phyloP scores from a whole-genome alignment of 331 rosid genomes.

The Quercus lobata region DNA sequence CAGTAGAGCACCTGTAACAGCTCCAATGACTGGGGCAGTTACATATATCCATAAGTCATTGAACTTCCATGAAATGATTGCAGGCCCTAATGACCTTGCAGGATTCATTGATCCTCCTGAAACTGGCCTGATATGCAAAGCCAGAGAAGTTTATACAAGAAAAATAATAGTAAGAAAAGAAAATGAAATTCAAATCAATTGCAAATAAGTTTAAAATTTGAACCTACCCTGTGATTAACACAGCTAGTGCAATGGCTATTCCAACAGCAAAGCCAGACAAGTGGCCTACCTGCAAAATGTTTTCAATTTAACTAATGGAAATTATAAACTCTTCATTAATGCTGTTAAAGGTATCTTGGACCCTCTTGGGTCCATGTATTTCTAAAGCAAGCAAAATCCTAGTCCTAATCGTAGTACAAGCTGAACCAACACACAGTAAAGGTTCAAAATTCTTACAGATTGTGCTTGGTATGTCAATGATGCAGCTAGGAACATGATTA shows the following conservation, averaged over 20 bases:
- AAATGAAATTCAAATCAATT: background rate
- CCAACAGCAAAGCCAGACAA: conserved; percentile 80
- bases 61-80: conserved; percentile 67
- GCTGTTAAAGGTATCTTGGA: too few relatives aligned
- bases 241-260: conserved; percentile 64
- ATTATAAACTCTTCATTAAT: background rate
- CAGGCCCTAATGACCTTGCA: conserved; percentile 88
- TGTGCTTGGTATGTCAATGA: conserved; percentile 54
- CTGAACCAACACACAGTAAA: background rate
- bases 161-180: background rate
- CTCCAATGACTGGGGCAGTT: conserved; percentile 65
- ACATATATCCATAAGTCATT: conserved; percentile 68
- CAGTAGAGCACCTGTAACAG: conserved; percentile 44
- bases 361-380: too few relatives aligned
- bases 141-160: background rate
- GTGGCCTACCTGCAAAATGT: conserved; percentile 51
- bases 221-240: conserved; percentile 69
- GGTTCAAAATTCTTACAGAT: conserved; percentile 38
- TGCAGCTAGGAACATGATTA: conserved; percentile 65
- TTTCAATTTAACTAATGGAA: background rate
- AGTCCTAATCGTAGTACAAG: too few relatives aligned
- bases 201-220: background rate
- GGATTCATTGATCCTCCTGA: conserved; percentile 96
- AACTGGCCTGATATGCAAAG: conserved; percentile 47
- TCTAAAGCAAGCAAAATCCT: too few relatives aligned